Evolutionary conservation across 495 filamentous ascomycete species (phyloP), one percentile per base, ranked within the genome.

Genomic region (Penicillium daleae): DNA sequence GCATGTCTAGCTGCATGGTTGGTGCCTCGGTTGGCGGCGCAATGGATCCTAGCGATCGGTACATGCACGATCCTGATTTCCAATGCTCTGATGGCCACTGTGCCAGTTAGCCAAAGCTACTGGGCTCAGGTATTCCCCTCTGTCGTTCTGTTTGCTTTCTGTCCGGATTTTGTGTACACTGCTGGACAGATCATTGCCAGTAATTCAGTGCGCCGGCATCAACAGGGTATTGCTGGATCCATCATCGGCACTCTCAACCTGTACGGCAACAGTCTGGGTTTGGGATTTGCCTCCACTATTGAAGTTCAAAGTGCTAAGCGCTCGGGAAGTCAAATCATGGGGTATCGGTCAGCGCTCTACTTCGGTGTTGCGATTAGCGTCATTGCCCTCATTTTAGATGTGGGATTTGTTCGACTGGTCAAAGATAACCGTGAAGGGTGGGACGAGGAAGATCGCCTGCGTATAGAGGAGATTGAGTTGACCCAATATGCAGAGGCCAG

Each of bases 161-260:
- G 77, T 64, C 80, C 81, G 0, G 83, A 86, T 63, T 75, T 86
- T 4, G 76, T 82, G 31, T 83, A 78, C 54, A 82, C 79, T 0
- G 81, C 80, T 10, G 80, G 78, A 0, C 82, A 85, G 57, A 84
- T 86, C 49, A 83, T 86, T 59, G 82, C 81, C 6, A 84, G 80
- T 52, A 85, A 85, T 56, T 74, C 72, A 0, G 82, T 85, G 12
- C 71, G 70, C 17, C 66, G 76, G n/a, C 67, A 75, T 24, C 72
- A 85, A 54, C 82, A 86, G 55, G 83, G 83, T 0, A 74, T 83
- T 55, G 82, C 81, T 0, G 82, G 76, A 3, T 80, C 77, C 0
- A 66, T 84, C 9, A 76, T 85, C 35, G 80, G 80, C 0, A 78
- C 77, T 4, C 57, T 85, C 21, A 76, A 78, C 56, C 64, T 80